A percentile compares a stretch with the other conserved stretches of the same genome.
phyloP scores from a whole-genome alignment of 176 grass and related monocot genomes.

The Olyra latifolia region DNA sequence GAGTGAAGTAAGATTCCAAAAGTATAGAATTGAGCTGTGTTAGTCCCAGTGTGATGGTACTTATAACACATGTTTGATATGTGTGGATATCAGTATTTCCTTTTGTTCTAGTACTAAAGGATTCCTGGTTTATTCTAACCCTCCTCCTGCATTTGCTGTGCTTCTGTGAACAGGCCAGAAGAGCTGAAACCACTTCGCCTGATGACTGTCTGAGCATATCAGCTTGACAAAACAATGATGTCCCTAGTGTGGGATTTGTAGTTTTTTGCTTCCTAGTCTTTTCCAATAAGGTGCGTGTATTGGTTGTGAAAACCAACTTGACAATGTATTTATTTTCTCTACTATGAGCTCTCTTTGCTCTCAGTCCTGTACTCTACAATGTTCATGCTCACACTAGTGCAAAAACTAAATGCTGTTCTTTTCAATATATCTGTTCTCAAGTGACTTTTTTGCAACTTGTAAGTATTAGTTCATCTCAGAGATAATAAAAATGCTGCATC shows the following conservation, averaged over 20 bases:
- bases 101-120: neutral
- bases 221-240: constrained; percentile 34
- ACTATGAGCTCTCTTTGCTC: constrained; percentile 10
- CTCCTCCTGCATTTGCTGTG: neutral
- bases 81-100: neutral
- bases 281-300: constrained; percentile 41
- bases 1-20: neutral
- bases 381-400: constrained; percentile 8
- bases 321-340: constrained; percentile 20
- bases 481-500: neutral
- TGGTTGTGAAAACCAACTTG: constrained; percentile 38
- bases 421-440: constrained; percentile 9
- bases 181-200: constrained; percentile 31
- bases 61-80: neutral
- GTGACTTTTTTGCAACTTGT: constrained; percentile 4
- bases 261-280: constrained; percentile 30
- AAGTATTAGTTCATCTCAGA: neutral
- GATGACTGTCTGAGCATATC: constrained; percentile 7
- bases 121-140: constrained; percentile 27
- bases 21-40: neutral
- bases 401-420: constrained; percentile 17
- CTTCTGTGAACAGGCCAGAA: constrained; percentile 42
- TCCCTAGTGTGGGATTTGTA: constrained; percentile 30
- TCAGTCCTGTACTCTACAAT: constrained; percentile 2
- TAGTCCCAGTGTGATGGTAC: neutral